These are phyloP conservation scores for Chloris gayana DNA, from an alignment of 176 grass and related monocot genomes.

Conservation along the genomic window DNA sequence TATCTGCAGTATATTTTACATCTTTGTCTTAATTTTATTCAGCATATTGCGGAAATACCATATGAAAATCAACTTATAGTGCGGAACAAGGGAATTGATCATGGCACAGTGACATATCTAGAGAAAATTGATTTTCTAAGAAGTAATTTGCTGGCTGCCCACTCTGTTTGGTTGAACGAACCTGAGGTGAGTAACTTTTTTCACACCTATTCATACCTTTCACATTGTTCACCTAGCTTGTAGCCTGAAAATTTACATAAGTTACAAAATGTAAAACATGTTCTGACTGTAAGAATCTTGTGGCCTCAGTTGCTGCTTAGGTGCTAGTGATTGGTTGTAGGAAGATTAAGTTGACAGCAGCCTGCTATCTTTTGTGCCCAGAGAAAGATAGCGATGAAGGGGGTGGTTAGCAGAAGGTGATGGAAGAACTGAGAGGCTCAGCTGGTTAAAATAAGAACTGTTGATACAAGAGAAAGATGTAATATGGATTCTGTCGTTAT, in stretches of 20 bases:
- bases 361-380: background rate
- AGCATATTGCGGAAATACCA: slow-evolving; percentile 94
- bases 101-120: slow-evolving; percentile 94
- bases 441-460: background rate
- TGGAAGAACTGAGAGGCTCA: background rate
- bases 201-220: background rate
- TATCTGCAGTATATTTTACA: background rate
- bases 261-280: slow-evolving; percentile 13
- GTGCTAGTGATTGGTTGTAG: background rate
- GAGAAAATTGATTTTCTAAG: slow-evolving; percentile 85
- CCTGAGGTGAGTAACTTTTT: slow-evolving; percentile 61
- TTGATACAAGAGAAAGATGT: background rate
- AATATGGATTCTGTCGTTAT: background rate
- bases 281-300: background rate
- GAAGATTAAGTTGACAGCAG: background rate
- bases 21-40: slow-evolving; percentile 33
- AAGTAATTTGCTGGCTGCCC: slow-evolving; percentile 80
- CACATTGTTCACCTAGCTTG: background rate
- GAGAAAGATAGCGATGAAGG: background rate
- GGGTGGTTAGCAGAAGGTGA: background rate
- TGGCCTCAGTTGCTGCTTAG: background rate
- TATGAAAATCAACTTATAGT: slow-evolving; percentile 84
- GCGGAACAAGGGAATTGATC: slow-evolving; percentile 71
- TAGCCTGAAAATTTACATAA: background rate
- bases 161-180: slow-evolving; percentile 90